A percentile compares a stretch with the other conserved stretches of the same genome.
phyloP scores from a whole-genome alignment of 306 rosid species.

The Bauhinia variegata region DNA sequence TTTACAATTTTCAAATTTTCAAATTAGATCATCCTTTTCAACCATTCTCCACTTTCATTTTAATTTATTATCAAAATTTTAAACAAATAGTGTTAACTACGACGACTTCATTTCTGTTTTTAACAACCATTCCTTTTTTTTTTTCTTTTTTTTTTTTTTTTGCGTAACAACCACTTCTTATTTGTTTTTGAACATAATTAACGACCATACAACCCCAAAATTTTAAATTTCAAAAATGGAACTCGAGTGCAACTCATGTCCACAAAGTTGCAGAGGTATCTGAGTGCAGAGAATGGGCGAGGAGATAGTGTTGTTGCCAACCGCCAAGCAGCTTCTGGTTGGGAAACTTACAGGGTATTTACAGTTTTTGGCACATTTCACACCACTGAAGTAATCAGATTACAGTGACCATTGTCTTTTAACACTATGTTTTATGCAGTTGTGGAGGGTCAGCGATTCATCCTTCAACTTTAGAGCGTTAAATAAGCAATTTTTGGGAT shows the following conservation, averaged over 20 bases:
- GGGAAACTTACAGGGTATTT: slow-evolving; percentile 71
- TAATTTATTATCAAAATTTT: no score
- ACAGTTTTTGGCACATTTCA: not conserved
- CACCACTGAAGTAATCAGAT: no score
- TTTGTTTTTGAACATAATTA: no score
- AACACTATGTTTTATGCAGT: slow-evolving; percentile 36
- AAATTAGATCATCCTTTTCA: no score
- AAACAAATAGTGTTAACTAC: no score
- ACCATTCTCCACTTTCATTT: no score
- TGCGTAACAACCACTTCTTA: no score
- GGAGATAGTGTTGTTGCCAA: slow-evolving; percentile 56
- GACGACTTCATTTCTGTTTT: no score
- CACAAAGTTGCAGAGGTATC: slow-evolving; percentile 51
- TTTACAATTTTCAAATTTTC: no score
- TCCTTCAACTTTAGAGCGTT: slow-evolving; percentile 60
- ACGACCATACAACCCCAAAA: no score
- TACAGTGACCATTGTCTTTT: not conserved
- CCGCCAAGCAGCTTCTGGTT: slow-evolving; percentile 45
- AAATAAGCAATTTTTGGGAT: slow-evolving; percentile 55
- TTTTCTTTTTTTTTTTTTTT: no score
- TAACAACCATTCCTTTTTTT: no score
- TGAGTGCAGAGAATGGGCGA: slow-evolving; percentile 60
- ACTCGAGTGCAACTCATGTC: slow-evolving; percentile 66
- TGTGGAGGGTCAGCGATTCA: slow-evolving; percentile 66
- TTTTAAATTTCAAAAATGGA: slow-evolving; percentile 67